Percentiles rank a stretch among this genome's conserved stretches.
These are phyloP conservation scores for Starmerella sirachaensis DNA, from an alignment of 805 yeast genomes.

Conservation along the genomic window DNA sequence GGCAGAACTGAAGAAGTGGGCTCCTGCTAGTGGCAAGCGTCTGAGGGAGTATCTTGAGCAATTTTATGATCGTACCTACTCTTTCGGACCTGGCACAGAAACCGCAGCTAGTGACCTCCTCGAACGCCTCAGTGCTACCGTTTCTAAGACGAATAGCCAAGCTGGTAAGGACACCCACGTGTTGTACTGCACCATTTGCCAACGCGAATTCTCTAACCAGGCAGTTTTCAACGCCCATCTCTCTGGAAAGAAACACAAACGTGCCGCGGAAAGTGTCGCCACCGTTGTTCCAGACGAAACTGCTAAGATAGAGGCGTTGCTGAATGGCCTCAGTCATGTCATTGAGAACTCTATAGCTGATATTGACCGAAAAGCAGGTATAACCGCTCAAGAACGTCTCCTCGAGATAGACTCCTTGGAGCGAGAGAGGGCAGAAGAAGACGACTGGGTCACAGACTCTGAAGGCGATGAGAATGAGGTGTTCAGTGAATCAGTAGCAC, in stretches of 20 bases:
- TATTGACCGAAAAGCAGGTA: constrained; percentile 49
- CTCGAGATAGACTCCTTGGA: constrained; percentile 40
- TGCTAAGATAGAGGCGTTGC: neutral
- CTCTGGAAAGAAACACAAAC: constrained; percentile 61
- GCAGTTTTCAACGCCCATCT: constrained; percentile 62
- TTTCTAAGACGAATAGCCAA: neutral
- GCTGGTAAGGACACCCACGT: constrained; percentile 6
- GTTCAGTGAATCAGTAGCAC: constrained; percentile 21
- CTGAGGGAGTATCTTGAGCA: constrained; percentile 40
- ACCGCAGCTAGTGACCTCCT: constrained; percentile 14
- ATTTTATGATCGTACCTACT: constrained; percentile 39
- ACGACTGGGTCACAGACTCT: constrained; percentile 15
- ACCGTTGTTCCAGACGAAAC: neutral
- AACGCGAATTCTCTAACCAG: constrained; percentile 47
- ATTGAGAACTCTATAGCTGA: constrained; percentile 45
- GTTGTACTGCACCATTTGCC: constrained; percentile 54
- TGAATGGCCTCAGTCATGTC: constrained; percentile 16
- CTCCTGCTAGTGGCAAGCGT: constrained; percentile 29
- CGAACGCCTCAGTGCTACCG: neutral
- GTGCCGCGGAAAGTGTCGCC: constrained; percentile 28
- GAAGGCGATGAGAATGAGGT: constrained; percentile 16
- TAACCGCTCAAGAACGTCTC: constrained; percentile 58
- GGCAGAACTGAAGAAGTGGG: constrained; percentile 28
- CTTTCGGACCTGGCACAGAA: constrained; percentile 31
- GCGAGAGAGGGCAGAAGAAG: constrained; percentile 22